Conservation (phyloP, 2,329 filamentous ascomycete species). For the Penicillium sp. region DNA sequence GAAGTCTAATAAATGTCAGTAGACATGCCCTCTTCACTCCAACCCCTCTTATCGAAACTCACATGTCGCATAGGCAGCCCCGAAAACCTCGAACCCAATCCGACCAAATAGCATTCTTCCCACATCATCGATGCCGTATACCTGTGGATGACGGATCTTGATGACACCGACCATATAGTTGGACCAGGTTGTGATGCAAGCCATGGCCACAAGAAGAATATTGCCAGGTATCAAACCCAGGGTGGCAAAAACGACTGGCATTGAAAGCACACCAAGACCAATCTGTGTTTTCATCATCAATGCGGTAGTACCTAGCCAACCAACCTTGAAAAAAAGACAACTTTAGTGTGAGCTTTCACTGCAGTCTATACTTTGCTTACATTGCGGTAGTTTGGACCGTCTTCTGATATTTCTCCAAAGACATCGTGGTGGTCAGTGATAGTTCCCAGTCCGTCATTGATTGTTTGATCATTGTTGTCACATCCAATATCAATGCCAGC, state of each 20-base stretch:
- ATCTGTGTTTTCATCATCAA: slow-evolving; percentile 53
- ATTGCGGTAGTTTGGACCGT: slow-evolving; percentile 35
- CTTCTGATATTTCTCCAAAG: slow-evolving; percentile 39
- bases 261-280: slow-evolving; percentile 52
- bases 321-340: slow-evolving; percentile 31
- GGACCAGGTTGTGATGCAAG: slow-evolving; percentile 52
- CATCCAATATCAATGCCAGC: not conserved
- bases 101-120: slow-evolving; percentile 57
- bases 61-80: not conserved
- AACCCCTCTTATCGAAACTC: not conserved
- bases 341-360: not conserved
- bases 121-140: slow-evolving; percentile 61
- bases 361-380: slow-evolving; percentile 11
- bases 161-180: slow-evolving; percentile 52
- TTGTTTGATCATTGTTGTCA: not conserved
- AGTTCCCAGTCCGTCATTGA: not conserved
- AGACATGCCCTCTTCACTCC: not conserved
- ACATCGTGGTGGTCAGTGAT: slow-evolving; percentile 31
- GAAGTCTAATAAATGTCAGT: slow-evolving; percentile 22
- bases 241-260: slow-evolving; percentile 49
- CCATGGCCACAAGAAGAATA: slow-evolving; percentile 45
- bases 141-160: slow-evolving; percentile 56
- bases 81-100: slow-evolving; percentile 54
- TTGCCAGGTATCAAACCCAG: slow-evolving; percentile 54
- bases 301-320: slow-evolving; percentile 47